Evolutionary conservation across 2,329 filamentous ascomycete genomes (phyloP).

Genomic region (Trichoderma sp.): DNA sequence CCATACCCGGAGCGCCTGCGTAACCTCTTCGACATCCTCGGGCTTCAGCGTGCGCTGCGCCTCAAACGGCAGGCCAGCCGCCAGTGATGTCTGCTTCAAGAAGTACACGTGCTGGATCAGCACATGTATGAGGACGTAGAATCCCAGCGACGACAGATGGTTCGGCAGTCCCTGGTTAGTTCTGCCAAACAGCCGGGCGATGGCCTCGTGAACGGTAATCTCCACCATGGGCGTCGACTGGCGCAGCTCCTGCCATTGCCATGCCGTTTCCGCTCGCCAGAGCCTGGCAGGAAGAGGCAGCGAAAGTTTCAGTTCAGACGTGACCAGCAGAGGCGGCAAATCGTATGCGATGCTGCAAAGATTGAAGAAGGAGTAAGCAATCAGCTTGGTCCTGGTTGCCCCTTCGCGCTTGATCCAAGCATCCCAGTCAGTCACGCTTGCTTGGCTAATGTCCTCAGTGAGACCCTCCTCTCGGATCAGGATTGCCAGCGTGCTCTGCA

Average conservation of each 20-base stretch:
- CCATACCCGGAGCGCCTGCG: conserved; percentile 60
- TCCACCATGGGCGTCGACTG: conserved; percentile 55
- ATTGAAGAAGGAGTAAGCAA: conserved; percentile 65
- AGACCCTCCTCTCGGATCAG: conserved; percentile 62
- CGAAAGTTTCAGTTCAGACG: conserved; percentile 59
- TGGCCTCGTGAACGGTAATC: conserved; percentile 59
- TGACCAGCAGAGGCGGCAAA: conserved; percentile 60
- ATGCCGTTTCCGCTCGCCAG: conserved; percentile 59
- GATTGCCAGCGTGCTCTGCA: conserved; percentile 61
- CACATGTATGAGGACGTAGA: conserved; percentile 72
- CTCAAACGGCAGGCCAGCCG: conserved; percentile 52
- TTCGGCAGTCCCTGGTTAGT: conserved; percentile 51
- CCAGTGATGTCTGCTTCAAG: conserved; percentile 63
- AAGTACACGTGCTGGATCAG: conserved; percentile 73
- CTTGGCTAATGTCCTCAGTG: conserved; percentile 51
- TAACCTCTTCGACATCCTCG: conserved; percentile 60
- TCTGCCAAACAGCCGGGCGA: conserved; percentile 58
- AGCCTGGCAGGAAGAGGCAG: conserved; percentile 58
- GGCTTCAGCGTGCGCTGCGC: conserved; percentile 53
- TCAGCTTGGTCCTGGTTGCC: conserved; percentile 60
- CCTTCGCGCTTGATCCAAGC: conserved; percentile 61
- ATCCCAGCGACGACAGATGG: conserved; percentile 62
- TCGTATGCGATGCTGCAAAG: conserved; percentile 65
- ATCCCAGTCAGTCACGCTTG: conserved; percentile 56
- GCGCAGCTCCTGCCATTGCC: conserved; percentile 63